phyloP scores from a whole-genome alignment of 2,329 filamentous ascomycete genomes.

The Alternaria brassicae region DNA sequence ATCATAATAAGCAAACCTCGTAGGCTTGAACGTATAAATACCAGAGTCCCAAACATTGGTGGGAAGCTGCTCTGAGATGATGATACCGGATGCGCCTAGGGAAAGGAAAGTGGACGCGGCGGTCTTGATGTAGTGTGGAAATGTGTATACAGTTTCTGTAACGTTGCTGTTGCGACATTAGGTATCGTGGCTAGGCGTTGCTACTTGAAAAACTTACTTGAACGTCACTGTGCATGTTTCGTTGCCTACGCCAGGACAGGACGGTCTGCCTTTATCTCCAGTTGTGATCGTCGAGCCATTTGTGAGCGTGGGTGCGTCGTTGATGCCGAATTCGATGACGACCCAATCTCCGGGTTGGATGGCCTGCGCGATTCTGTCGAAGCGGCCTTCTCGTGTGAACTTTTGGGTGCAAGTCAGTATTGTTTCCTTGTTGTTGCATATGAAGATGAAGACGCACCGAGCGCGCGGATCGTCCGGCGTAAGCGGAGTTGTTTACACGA shows the following conservation, averaged over 20 bases:
- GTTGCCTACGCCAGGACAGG: slow-evolving; percentile 37
- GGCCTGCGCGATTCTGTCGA: slow-evolving; percentile 60
- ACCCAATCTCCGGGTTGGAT: slow-evolving; percentile 67
- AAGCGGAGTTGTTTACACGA: slow-evolving; percentile 66
- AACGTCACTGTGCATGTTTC: not conserved
- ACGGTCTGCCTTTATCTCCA: slow-evolving; percentile 65
- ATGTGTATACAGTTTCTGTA: slow-evolving; percentile 65
- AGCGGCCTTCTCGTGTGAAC: slow-evolving; percentile 69
- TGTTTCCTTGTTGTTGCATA: fast-evolving
- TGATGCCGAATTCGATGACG: slow-evolving; percentile 73
- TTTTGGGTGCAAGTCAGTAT: fast-evolving
- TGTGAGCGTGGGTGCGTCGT: slow-evolving; percentile 55
- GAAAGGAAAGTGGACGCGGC: slow-evolving; percentile 60
- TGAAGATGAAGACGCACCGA: slow-evolving; percentile 42
- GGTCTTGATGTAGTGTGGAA: slow-evolving; percentile 64
- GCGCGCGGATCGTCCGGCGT: slow-evolving; percentile 69
- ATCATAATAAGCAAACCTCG: not conserved
- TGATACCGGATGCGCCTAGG: slow-evolving; percentile 64
- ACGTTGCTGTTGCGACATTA: slow-evolving; percentile 40
- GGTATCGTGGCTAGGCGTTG: not conserved
- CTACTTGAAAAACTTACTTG: not conserved
- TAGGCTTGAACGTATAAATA: not conserved
- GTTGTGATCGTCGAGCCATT: slow-evolving; percentile 60
- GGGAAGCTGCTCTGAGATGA: slow-evolving; percentile 62
- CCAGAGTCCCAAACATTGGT: slow-evolving; percentile 40